Evolutionary conservation across 306 rosid genomes (phyloP).

Genomic region (Cucurbita argyrosperma): DNA sequence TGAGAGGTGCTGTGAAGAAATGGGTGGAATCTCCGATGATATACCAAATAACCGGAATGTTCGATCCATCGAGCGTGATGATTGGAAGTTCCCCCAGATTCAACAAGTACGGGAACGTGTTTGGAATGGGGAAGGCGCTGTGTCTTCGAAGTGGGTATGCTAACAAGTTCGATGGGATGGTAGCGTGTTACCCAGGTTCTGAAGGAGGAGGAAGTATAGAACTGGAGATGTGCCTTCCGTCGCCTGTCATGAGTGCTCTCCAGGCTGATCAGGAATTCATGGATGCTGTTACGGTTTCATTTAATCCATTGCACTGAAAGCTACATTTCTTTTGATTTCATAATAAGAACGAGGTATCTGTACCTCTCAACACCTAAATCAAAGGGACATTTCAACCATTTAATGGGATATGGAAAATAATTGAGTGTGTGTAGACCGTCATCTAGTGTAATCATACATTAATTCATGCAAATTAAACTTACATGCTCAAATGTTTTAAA

Average conservation of each 20-base stretch:
- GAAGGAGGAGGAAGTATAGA: slow-evolving; percentile 49
- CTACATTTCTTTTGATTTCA: no score
- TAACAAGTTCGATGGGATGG: slow-evolving; percentile 29
- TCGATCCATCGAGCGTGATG: slow-evolving; percentile 18
- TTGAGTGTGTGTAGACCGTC: no score
- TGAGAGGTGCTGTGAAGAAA: background rate
- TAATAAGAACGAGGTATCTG: no score
- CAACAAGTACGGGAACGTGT: slow-evolving; percentile 43
- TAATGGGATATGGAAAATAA: no score
- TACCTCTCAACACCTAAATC: no score
- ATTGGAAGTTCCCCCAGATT: slow-evolving; percentile 53
- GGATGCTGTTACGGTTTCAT: no score
- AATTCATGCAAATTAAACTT: no score
- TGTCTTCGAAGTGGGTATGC: slow-evolving; percentile 39
- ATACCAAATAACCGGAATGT: background rate
- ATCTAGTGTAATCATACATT: no score
- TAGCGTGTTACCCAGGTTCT: slow-evolving; percentile 25
- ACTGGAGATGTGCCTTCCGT: slow-evolving; percentile 34
- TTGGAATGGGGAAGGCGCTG: slow-evolving; percentile 66
- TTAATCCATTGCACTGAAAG: no score
- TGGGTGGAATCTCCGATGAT: slow-evolving; percentile 24
- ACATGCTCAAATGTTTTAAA: no score
- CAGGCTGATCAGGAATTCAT: slow-evolving; percentile 35
- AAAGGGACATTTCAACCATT: no score
- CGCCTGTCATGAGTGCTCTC: slow-evolving; percentile 21